Evolutionary conservation across 164 flowering plant genomes (phyloP).

Genomic region (Aristolochia contorta): DNA sequence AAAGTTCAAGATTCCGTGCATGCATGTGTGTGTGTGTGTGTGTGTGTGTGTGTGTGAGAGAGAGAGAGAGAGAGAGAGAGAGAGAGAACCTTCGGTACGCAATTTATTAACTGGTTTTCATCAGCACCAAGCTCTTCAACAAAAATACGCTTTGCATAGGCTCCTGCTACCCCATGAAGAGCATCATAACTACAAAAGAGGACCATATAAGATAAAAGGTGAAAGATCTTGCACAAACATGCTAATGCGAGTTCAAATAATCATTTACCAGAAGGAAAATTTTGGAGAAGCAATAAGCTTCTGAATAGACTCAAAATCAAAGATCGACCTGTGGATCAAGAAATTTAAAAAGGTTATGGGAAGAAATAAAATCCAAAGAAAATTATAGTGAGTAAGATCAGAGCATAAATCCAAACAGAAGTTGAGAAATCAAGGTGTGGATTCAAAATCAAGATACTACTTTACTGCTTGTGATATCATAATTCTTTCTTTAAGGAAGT

Average conservation of each 20-base stretch:
- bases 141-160: constrained; percentile 87
- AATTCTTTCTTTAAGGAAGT: too few species aligned
- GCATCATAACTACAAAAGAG: constrained; percentile 68
- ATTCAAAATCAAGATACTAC: not conserved
- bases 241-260: not conserved
- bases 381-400: not conserved
- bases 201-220: not conserved
- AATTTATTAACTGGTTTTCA: constrained; percentile 75
- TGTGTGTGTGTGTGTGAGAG: too few species aligned
- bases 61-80: too few species aligned
- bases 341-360: constrained; percentile 5
- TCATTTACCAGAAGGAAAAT: constrained; percentile 77
- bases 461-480: not conserved
- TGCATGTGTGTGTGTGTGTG: too few species aligned
- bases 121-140: constrained; percentile 94
- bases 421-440: too few species aligned
- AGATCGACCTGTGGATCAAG: constrained; percentile 58
- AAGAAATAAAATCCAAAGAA: not conserved
- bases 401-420: too few species aligned
- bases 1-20: too few species aligned
- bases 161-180: constrained; percentile 96
- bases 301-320: constrained; percentile 72
- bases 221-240: not conserved
- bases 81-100: constrained; percentile 67
- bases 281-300: constrained; percentile 82